phyloP scores from a whole-genome alignment of 805 yeast species.

The Candida vaughaniae region DNA sequence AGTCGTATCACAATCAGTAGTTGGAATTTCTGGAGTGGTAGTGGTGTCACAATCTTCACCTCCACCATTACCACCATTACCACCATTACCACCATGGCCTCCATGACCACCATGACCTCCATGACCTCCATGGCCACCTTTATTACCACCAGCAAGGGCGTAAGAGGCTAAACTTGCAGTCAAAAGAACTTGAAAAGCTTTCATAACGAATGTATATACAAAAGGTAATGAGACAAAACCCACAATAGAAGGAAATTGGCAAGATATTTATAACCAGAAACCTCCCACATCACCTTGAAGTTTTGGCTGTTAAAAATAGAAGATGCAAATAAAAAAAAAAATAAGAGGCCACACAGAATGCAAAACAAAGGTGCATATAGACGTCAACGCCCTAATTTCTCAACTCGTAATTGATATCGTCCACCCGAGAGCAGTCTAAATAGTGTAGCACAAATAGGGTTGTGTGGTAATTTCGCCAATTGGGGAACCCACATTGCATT shows the following conservation, averaged over 20 bases:
- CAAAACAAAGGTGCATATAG: not conserved
- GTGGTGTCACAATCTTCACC: constrained; percentile 8
- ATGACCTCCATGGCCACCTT: not conserved
- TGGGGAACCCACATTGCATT: too few relatives aligned
- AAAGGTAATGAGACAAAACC: not conserved
- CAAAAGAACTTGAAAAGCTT: constrained; percentile 4
- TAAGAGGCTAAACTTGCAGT: constrained; percentile 6
- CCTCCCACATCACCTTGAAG: constrained; percentile 3
- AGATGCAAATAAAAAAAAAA: constrained; percentile 1
- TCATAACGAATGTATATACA: constrained; percentile 6
- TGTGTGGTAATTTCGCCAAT: too few relatives aligned
- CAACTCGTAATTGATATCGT: constrained; percentile 1
- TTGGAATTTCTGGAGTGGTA: not conserved
- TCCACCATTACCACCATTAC: not conserved
- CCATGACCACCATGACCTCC: not conserved
- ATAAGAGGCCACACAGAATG: not conserved
- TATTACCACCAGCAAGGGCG: constrained; percentile 3
- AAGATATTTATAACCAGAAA: constrained; percentile 2
- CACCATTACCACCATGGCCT: constrained; percentile 4
- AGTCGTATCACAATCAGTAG: constrained; percentile 2
- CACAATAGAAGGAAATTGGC: not conserved
- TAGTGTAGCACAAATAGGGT: too few relatives aligned
- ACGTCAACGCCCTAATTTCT: too few relatives aligned
- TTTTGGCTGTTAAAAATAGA: constrained; percentile 4
- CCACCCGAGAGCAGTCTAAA: too few relatives aligned